Conservation (phyloP, 139 green algal species). For the Ettlia oleoabundans region DNA sequence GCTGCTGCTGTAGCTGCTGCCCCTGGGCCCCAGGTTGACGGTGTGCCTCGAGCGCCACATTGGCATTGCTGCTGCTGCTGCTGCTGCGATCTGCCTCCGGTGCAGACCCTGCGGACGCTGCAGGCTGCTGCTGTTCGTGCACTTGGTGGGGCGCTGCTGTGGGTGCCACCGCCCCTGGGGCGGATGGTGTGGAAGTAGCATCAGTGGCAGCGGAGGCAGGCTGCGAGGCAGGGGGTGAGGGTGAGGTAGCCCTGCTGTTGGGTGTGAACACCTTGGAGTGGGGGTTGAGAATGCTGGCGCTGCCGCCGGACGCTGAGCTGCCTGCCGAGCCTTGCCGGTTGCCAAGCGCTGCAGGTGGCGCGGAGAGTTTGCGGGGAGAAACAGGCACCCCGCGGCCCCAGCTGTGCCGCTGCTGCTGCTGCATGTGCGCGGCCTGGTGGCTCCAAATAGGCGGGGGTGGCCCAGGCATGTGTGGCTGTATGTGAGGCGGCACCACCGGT, state of each 20-base stretch:
- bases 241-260: not conserved
- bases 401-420: not conserved
- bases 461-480: not conserved
- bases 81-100: not conserved
- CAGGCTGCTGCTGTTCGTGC: not conserved
- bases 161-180: too few relatives aligned
- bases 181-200: too few relatives aligned
- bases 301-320: not conserved
- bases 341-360: not conserved
- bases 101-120: not conserved
- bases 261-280: not conserved
- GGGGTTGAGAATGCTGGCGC: not conserved
- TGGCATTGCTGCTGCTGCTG: too few relatives aligned
- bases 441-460: not conserved
- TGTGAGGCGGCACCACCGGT: not conserved
- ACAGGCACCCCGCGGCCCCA: constrained; percentile 6
- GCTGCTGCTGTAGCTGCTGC: too few relatives aligned
- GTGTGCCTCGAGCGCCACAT: too few relatives aligned
- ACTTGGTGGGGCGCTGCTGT: not conserved
- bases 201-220: too few relatives aligned
- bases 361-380: not conserved
- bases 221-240: not conserved
- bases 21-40: too few relatives aligned
- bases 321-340: not conserved
- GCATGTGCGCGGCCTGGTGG: not conserved